phyloP scores from a whole-genome alignment of 768 basidiomycete genomes.

The Mycena venus region DNA sequence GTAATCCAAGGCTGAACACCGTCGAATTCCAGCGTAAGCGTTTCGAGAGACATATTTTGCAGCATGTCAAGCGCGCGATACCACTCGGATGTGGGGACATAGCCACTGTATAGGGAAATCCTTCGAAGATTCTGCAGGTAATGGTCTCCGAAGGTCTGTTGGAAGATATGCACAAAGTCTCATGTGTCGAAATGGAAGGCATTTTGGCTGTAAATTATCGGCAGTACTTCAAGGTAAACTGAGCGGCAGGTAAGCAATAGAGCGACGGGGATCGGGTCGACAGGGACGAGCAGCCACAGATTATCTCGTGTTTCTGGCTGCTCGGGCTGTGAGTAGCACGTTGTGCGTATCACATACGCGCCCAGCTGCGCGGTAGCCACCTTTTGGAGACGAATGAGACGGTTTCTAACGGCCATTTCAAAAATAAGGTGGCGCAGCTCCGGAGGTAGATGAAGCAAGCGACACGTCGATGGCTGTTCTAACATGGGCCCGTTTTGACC shows the following conservation, averaged over 20 bases:
- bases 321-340: background rate
- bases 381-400: background rate
- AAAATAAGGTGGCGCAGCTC: slow-evolving; percentile 10
- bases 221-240: background rate
- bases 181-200: background rate
- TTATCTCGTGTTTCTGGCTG: background rate
- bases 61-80: background rate
- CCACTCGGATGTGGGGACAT: too few relatives aligned
- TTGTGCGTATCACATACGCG: background rate
- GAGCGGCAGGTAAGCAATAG: background rate
- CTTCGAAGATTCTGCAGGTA: too few relatives aligned
- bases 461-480: background rate
- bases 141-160: background rate
- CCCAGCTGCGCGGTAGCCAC: background rate
- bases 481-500: too few relatives aligned
- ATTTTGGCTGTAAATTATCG: background rate
- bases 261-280: background rate
- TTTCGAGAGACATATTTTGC: background rate
- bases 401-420: slow-evolving; percentile 9
- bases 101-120: too few relatives aligned
- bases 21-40: background rate
- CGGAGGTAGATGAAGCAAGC: background rate
- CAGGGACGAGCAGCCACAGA: background rate
- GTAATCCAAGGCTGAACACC: too few relatives aligned
- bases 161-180: background rate